Percentiles rank a stretch among this genome's conserved stretches.
These are phyloP conservation scores for Vitellaria paradoxa DNA, from an alignment of 179 eudicot species.

Conservation along the genomic window DNA sequence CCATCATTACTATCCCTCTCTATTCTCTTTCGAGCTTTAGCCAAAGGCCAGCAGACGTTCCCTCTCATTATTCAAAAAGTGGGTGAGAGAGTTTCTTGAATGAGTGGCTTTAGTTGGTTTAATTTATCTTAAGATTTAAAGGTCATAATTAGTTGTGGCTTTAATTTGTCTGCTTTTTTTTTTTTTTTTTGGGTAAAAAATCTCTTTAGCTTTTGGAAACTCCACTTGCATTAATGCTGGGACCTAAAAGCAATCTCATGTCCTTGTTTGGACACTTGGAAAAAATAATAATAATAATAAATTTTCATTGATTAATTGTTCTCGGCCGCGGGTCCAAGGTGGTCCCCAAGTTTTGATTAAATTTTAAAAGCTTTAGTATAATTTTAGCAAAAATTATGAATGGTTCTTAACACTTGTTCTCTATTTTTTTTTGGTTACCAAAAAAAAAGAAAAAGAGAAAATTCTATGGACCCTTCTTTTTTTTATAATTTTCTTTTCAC, in stretches of 20 bases:
- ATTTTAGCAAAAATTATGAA: too few species aligned
- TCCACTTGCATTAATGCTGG: background rate
- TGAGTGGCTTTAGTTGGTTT: constrained; percentile 16
- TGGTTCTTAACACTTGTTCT: too few species aligned
- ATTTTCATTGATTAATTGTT: constrained; percentile 2
- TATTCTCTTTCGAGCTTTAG: constrained; percentile 28
- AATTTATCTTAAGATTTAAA: constrained; percentile 12
- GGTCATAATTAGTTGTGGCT: constrained; percentile 28
- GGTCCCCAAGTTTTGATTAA: too few species aligned
- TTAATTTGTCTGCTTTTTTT: constrained; percentile 14
- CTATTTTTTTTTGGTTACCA: too few species aligned
- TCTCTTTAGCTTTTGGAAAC: constrained; percentile 5
- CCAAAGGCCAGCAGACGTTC: constrained; percentile 31
- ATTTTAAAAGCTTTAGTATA: too few species aligned
- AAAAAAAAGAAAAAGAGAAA: too few species aligned
- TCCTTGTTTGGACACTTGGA: constrained; percentile 25
- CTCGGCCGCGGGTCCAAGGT: too few species aligned
- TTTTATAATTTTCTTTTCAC: too few species aligned
- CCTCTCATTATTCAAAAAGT: constrained; percentile 31
- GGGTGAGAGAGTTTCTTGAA: constrained; percentile 22
- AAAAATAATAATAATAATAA: background rate
- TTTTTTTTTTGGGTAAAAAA: background rate
- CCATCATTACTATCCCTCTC: constrained; percentile 23
- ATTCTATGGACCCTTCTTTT: too few species aligned
- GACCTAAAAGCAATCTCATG: constrained; percentile 31